Percentiles rank a stretch among this genome's conserved stretches.
These are phyloP conservation scores for Pythium graminicola DNA, from an alignment of 352 stramenopile species.

Conservation along the genomic window DNA sequence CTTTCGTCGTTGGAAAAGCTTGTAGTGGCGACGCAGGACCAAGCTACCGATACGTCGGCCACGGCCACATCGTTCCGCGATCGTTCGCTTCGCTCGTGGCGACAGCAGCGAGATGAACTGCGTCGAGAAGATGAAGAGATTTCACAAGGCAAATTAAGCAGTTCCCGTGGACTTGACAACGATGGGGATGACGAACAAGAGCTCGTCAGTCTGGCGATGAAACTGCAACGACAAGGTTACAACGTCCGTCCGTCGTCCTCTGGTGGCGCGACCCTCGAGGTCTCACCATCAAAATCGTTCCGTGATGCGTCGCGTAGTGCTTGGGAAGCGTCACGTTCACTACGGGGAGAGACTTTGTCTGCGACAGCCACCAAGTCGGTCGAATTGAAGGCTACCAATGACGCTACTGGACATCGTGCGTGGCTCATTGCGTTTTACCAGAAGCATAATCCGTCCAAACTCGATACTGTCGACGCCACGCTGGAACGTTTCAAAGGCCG, in stretches of 20 bases:
- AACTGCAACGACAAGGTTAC: conserved; percentile 50
- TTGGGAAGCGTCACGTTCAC: conserved; percentile 24
- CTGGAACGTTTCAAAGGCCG: conserved; percentile 47
- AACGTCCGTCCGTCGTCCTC: conserved; percentile 21
- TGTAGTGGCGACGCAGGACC: conserved; percentile 20
- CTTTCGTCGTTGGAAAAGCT: conserved; percentile 34
- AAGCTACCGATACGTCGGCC: not conserved
- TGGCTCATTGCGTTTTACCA: conserved; percentile 58
- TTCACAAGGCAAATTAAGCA: conserved; percentile 5
- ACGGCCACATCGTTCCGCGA: conserved; percentile 32
- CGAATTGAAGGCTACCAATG: not conserved
- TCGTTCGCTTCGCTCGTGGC: conserved; percentile 60
- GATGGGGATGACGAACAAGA: conserved; percentile 18
- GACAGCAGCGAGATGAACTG: conserved; percentile 42
- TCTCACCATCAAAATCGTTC: conserved; percentile 25
- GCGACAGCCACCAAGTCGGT: not conserved
- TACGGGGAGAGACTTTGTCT: conserved; percentile 17
- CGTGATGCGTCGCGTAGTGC: conserved; percentile 23
- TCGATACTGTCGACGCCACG: conserved; percentile 45
- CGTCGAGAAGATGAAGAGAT: conserved; percentile 16
- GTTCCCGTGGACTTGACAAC: not conserved
- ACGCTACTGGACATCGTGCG: conserved; percentile 20
- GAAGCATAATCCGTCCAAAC: conserved; percentile 57
- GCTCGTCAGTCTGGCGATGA: conserved; percentile 31
- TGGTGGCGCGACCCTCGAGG: not conserved